A percentile compares a stretch with the other conserved stretches of the same genome.
Conservation (phyloP, 169 alveolate species). For the Eimeria tenella region DNA sequence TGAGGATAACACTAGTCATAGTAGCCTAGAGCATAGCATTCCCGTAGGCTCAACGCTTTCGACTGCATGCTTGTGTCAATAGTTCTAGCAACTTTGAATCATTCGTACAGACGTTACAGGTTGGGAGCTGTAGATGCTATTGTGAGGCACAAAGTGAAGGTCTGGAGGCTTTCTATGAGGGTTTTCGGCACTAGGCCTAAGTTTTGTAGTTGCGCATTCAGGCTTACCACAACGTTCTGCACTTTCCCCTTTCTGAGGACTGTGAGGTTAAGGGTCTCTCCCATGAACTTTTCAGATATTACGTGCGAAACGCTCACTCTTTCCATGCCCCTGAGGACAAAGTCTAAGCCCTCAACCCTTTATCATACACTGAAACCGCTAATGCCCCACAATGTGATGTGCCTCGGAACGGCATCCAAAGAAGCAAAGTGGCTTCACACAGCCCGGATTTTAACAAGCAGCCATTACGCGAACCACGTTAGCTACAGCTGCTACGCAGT, state of each 20-base stretch:
- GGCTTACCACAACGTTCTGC: slow-evolving; percentile 77
- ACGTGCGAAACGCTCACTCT: slow-evolving; percentile 86
- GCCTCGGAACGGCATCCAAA: not conserved
- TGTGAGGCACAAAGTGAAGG: too few relatives aligned
- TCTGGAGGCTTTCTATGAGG: too few relatives aligned
- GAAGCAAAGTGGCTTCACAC: not conserved
- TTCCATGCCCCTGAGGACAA: slow-evolving; percentile 82
- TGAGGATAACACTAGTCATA: too few relatives aligned
- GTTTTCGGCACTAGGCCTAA: too few relatives aligned
- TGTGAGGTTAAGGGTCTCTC: slow-evolving; percentile 82
- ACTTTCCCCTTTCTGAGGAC: slow-evolving; percentile 82
- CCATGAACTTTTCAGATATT: slow-evolving; percentile 83
- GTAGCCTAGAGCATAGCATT: too few relatives aligned
- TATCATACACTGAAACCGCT: too few relatives aligned
- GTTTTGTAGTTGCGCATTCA: not conserved
- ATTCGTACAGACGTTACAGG: too few relatives aligned
- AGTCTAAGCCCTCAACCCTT: not conserved
- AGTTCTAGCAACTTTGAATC: too few relatives aligned
- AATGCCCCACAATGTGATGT: too few relatives aligned
- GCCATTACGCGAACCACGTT: not conserved
- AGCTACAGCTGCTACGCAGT: not conserved
- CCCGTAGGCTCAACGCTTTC: too few relatives aligned
- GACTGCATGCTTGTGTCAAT: too few relatives aligned
- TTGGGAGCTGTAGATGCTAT: too few relatives aligned
- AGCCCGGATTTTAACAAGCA: not conserved